Percentiles rank a stretch among this genome's conserved stretches.
These are phyloP conservation scores for Neurospora tetrasperma DNA, from an alignment of 495 filamentous ascomycete genomes.

Conservation along the genomic window DNA sequence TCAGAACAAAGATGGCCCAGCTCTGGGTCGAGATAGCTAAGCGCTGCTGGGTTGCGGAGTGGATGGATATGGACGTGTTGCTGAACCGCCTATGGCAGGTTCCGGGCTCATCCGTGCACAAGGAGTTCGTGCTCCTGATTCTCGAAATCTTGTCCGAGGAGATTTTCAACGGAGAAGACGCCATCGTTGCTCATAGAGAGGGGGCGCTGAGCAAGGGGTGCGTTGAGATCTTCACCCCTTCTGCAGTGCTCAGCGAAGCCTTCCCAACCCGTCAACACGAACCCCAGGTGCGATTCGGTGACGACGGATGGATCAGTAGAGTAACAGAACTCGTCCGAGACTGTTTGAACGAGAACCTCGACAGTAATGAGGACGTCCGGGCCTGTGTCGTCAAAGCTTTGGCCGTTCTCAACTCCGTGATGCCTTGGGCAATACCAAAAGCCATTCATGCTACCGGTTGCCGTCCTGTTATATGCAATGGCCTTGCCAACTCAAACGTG, in stretches of 20 bases:
- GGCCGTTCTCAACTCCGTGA: constrained; percentile 59
- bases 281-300: constrained; percentile 56
- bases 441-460: constrained; percentile 60
- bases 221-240: constrained; percentile 85
- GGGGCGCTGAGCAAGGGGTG: constrained; percentile 75
- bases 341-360: constrained; percentile 55
- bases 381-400: constrained; percentile 64
- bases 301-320: constrained; percentile 79
- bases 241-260: constrained; percentile 58
- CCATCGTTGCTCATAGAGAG: constrained; percentile 70
- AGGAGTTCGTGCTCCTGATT: constrained; percentile 69
- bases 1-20: constrained; percentile 91
- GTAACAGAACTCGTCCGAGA: constrained; percentile 62
- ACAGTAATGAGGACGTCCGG: constrained; percentile 52
- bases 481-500: constrained; percentile 62
- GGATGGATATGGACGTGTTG: constrained; percentile 86
- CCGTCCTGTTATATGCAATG: constrained; percentile 61
- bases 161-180: constrained; percentile 76
- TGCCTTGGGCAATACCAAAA: constrained; percentile 77
- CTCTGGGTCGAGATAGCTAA: constrained; percentile 94
- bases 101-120: constrained; percentile 53
- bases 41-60: constrained; percentile 79
- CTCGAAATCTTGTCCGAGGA: constrained; percentile 94
- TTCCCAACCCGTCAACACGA: constrained; percentile 55
- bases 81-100: constrained; percentile 71